Evolutionary conservation across 192 early-diverging fungal species (phyloP).

Genomic region (Coemansia sp.): DNA sequence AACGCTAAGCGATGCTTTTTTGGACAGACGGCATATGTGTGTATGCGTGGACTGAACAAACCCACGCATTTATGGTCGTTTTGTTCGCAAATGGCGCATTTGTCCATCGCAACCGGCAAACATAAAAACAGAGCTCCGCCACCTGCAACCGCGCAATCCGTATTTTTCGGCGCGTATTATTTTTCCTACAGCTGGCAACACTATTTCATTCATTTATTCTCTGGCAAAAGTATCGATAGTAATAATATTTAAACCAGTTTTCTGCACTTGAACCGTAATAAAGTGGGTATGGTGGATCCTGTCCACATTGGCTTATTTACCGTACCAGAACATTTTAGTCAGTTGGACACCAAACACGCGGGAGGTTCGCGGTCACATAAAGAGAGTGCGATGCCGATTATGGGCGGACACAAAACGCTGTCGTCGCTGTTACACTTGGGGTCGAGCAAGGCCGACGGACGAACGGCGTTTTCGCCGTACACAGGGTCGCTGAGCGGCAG

Average conservation of each 20-base stretch:
- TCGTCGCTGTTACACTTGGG: constrained; percentile 42
- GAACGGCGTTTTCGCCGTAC: constrained; percentile 43
- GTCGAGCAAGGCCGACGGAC: constrained; percentile 33
- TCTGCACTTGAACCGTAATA: too few relatives aligned
- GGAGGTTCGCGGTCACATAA: constrained; percentile 10
- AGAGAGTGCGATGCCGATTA: constrained; percentile 43
- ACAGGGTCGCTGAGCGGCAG: constrained; percentile 33
- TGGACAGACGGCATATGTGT: not conserved
- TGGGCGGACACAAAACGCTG: constrained; percentile 47
- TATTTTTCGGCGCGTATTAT: not conserved
- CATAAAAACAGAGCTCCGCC: constrained; percentile 6
- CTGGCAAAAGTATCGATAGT: too few relatives aligned
- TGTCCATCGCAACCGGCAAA: not conserved
- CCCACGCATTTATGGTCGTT: not conserved
- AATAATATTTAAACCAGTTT: too few relatives aligned
- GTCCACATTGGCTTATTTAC: constrained; percentile 40
- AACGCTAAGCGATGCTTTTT: not conserved
- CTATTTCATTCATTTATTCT: constrained; percentile 1
- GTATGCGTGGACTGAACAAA: not conserved
- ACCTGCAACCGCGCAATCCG: not conserved
- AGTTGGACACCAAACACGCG: constrained; percentile 25
- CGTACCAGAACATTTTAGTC: constrained; percentile 47
- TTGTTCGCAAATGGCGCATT: not conserved
- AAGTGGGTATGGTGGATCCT: constrained; percentile 46
- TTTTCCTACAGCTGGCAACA: not conserved